Conservation (phyloP, 2,329 filamentous ascomycete species). For the Xylaria sp. region DNA sequence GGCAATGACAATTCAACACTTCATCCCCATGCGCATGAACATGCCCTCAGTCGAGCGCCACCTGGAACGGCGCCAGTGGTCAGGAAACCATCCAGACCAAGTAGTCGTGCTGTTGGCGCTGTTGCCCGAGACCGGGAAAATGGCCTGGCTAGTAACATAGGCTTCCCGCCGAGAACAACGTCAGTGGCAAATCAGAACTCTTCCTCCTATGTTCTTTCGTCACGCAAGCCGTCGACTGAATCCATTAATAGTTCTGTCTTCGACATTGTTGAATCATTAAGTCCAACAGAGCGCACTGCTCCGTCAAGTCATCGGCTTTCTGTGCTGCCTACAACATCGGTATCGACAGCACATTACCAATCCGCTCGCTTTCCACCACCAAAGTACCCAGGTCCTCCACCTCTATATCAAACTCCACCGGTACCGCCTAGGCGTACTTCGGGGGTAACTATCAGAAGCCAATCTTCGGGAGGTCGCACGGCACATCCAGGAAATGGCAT, state of each 20-base stretch:
- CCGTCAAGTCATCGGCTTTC: slow-evolving; percentile 40
- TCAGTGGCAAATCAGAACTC: slow-evolving; percentile 40
- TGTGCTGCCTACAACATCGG: slow-evolving; percentile 27
- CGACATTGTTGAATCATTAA: slow-evolving; percentile 48
- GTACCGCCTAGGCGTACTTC: slow-evolving; percentile 29
- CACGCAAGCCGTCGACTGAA: slow-evolving; percentile 50
- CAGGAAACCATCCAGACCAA: slow-evolving; percentile 39
- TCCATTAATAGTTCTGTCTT: slow-evolving; percentile 52
- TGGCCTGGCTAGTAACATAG: slow-evolving; percentile 33
- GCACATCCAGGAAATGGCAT: slow-evolving; percentile 18
- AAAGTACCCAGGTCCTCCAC: slow-evolving; percentile 40
- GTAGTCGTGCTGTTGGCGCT: slow-evolving; percentile 36
- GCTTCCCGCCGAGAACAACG: slow-evolving; percentile 43
- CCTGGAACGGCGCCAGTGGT: slow-evolving; percentile 39
- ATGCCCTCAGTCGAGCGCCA: slow-evolving; percentile 34
- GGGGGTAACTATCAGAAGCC: slow-evolving; percentile 27
- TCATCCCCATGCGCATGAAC: slow-evolving; percentile 34
- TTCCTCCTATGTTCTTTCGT: slow-evolving; percentile 39
- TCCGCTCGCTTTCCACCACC: slow-evolving; percentile 26
- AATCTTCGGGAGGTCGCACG: slow-evolving; percentile 28
- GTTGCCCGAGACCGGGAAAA: slow-evolving; percentile 32
- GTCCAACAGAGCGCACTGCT: slow-evolving; percentile 35
- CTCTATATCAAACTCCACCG: slow-evolving; percentile 40
- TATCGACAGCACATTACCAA: slow-evolving; percentile 18
- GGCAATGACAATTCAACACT: slow-evolving; percentile 33